Conservation (phyloP, 768 basidiomycete genomes). For the Hortiboletus flavorubellus region DNA sequence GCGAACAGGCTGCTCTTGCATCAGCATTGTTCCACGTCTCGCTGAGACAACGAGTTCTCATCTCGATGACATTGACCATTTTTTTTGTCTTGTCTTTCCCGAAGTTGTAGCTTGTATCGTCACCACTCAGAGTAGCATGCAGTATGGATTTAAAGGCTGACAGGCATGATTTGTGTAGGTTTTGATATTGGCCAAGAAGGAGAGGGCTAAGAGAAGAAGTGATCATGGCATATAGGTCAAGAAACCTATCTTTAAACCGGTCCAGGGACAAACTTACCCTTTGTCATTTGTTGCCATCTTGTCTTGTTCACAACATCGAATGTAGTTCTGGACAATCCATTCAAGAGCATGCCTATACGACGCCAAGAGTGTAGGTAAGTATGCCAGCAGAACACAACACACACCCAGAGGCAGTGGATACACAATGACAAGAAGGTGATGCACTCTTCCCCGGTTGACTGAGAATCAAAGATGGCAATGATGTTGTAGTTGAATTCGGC, state of each 20-base stretch:
- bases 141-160: slow-evolving; percentile 77
- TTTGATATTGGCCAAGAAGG: slow-evolving; percentile 95
- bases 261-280: slow-evolving; percentile 51
- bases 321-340: slow-evolving; percentile 93
- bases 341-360: slow-evolving; percentile 82
- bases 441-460: slow-evolving; percentile 25
- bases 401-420: not conserved
- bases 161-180: slow-evolving; percentile 82
- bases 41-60: slow-evolving; percentile 33
- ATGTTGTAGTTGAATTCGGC: slow-evolving; percentile 94
- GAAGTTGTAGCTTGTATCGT: slow-evolving; percentile 72
- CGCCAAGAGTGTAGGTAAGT: not conserved
- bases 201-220: slow-evolving; percentile 79
- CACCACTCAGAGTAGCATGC: slow-evolving; percentile 67
- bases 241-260: not conserved
- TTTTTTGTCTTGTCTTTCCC: slow-evolving; percentile 98
- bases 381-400: not conserved
- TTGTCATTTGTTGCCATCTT: slow-evolving; percentile 92
- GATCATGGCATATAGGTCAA: slow-evolving; percentile 69
- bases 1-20: not conserved
- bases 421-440: slow-evolving; percentile 52
- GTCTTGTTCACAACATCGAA: slow-evolving; percentile 99
- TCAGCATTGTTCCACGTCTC: not conserved
- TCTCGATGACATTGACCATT: slow-evolving; percentile 95
- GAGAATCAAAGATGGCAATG: slow-evolving; percentile 54